Conservation (phyloP, 345 rosid species). For the Eucalyptus sideroxylon region DNA sequence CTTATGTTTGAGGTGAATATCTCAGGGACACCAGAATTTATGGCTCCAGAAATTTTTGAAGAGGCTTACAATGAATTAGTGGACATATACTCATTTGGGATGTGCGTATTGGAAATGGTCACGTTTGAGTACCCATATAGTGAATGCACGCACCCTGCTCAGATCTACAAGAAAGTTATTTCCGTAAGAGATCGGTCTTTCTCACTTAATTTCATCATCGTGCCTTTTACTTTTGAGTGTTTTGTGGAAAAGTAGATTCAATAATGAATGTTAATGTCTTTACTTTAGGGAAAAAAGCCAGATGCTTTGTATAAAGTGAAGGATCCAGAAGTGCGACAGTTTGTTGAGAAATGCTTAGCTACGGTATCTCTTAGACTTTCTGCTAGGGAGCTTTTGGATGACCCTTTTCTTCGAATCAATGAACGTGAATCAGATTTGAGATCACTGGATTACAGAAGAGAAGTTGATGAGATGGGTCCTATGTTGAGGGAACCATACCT, state of each 20-base stretch:
- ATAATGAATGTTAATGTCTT: background rate
- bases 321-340: constrained; percentile 66
- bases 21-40: constrained; percentile 96
- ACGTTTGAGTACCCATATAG: constrained; percentile 96
- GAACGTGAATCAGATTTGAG: constrained; percentile 47
- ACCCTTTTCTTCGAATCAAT: constrained; percentile 62
- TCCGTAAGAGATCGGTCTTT: constrained; percentile 49
- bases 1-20: background rate
- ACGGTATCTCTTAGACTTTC: constrained; percentile 77
- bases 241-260: background rate
- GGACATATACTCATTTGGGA: constrained; percentile 96
- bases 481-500: constrained; percentile 40
- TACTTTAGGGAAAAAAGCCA: constrained; percentile 80
- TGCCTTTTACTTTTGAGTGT: background rate
- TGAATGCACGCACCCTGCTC: constrained; percentile 92
- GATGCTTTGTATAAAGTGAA: constrained; percentile 72
- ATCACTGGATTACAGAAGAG: constrained; percentile 24
- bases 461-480: constrained; percentile 26
- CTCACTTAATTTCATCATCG: background rate
- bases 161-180: constrained; percentile 96
- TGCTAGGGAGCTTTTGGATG: constrained; percentile 72
- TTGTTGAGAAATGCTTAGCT: constrained; percentile 88
- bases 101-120: constrained; percentile 98
- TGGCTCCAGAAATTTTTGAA: constrained; percentile 99
- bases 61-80: constrained; percentile 95